These are phyloP conservation scores for Fusarium sp. DNA, from an alignment of 2,329 filamentous ascomycete genomes.

Conservation along the genomic window DNA sequence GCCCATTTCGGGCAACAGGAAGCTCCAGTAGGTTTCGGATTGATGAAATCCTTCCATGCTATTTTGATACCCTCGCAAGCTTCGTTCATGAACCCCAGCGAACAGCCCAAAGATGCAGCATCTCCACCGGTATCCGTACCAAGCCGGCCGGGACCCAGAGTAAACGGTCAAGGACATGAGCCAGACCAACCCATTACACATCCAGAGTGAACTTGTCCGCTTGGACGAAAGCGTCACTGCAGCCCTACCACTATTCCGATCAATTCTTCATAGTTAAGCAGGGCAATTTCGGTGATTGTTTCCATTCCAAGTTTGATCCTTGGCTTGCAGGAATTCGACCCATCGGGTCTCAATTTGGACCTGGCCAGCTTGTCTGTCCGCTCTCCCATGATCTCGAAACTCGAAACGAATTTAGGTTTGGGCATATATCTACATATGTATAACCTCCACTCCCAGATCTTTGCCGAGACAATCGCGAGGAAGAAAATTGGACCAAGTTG, in stretches of 20 bases:
- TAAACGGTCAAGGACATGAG: background rate
- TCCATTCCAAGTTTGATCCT: background rate
- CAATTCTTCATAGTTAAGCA: background rate
- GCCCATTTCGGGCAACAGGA: background rate
- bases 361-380: background rate
- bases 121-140: slow-evolving; percentile 21
- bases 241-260: background rate
- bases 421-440: no score
- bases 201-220: background rate
- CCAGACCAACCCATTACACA: background rate
- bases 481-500: background rate
- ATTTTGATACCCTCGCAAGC: slow-evolving; percentile 1
- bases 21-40: background rate
- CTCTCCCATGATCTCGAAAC: background rate
- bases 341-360: background rate
- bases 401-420: background rate
- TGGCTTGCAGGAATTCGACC: background rate
- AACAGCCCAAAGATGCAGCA: background rate
- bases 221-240: background rate
- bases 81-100: background rate
- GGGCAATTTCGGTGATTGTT: background rate
- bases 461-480: background rate
- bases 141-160: slow-evolving; percentile 3
- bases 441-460: background rate
- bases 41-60: background rate